Conservation (phyloP, 305 asterid genomes). For the Withania somnifera region DNA sequence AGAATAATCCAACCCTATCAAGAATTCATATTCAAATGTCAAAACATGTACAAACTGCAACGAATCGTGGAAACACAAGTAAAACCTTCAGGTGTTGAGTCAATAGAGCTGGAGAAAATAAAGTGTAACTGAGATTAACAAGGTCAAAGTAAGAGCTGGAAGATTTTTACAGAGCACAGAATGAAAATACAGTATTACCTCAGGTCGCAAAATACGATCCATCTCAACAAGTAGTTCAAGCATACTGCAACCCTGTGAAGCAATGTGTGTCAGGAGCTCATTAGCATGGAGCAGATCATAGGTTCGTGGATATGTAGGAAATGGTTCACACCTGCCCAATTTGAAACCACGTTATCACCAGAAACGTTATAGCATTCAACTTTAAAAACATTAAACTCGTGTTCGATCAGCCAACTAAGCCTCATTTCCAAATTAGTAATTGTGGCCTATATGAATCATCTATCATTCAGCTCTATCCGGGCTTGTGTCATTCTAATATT, state of each 20-base stretch:
- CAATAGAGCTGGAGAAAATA: background rate
- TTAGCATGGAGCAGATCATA: slow-evolving; percentile 85
- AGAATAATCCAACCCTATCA: slow-evolving; percentile 79
- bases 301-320: slow-evolving; percentile 95
- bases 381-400: background rate
- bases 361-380: background rate
- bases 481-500: background rate
- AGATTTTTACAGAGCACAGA: background rate
- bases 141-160: background rate
- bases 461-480: background rate
- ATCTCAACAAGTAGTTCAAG: slow-evolving; percentile 63
- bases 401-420: background rate
- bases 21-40: background rate
- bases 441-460: background rate
- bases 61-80: background rate
- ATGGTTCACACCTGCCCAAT: slow-evolving; percentile 81
- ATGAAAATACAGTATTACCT: slow-evolving; percentile 34
- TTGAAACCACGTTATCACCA: background rate
- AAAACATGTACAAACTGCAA: background rate
- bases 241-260: slow-evolving; percentile 45
- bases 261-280: slow-evolving; percentile 60
- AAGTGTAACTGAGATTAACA: background rate
- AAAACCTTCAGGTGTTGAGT: background rate
- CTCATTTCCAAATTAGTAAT: background rate
- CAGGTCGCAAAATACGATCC: slow-evolving; percentile 93